These are phyloP conservation scores for Paecilomyces variotii DNA, from an alignment of 2,329 filamentous ascomycete genomes.

Conservation along the genomic window DNA sequence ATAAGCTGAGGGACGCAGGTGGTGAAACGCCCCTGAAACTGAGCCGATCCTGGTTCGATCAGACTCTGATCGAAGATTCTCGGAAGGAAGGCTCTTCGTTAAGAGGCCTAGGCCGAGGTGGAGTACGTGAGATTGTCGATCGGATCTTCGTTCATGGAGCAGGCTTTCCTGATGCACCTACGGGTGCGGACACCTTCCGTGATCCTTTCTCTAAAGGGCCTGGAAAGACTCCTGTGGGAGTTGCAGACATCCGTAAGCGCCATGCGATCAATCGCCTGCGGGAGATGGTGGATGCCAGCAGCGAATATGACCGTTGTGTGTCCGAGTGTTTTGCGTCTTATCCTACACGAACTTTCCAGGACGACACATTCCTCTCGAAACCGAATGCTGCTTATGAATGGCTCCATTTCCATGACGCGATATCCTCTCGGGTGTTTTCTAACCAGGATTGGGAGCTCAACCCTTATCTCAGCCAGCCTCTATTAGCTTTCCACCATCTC, in stretches of 20 bases:
- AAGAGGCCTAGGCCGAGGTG: conserved; percentile 54
- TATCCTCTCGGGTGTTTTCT: conserved; percentile 70
- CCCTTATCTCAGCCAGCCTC: conserved; percentile 76
- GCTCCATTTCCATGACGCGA: conserved; percentile 84
- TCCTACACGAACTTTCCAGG: conserved; percentile 80
- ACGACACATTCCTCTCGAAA: conserved; percentile 84
- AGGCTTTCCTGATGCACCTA: conserved; percentile 45
- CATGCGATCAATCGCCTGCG: conserved; percentile 50
- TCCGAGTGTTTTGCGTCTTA: conserved; percentile 77
- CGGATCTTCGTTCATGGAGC: conserved; percentile 59
- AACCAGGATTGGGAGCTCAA: conserved; percentile 88
- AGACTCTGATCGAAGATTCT: conserved; percentile 46
- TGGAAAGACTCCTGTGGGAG: conserved; percentile 39
- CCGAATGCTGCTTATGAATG: conserved; percentile 84
- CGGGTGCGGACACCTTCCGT: conserved; percentile 29
- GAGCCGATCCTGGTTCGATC: conserved; percentile 54
- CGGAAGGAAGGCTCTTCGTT: conserved; percentile 43
- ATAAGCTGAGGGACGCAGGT: conserved; percentile 45
- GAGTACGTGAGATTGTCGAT: conserved; percentile 57
- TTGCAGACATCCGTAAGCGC: conserved; percentile 53
- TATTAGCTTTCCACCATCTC: conserved; percentile 83
- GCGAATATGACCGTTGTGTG: conserved; percentile 55
- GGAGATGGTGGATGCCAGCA: conserved; percentile 56
- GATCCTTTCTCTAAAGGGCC: conserved; percentile 22
- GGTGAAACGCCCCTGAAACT: conserved; percentile 32